These are phyloP conservation scores for Stemphylium lycopersici DNA, from an alignment of 2,329 filamentous ascomycete genomes.

Conservation along the genomic window DNA sequence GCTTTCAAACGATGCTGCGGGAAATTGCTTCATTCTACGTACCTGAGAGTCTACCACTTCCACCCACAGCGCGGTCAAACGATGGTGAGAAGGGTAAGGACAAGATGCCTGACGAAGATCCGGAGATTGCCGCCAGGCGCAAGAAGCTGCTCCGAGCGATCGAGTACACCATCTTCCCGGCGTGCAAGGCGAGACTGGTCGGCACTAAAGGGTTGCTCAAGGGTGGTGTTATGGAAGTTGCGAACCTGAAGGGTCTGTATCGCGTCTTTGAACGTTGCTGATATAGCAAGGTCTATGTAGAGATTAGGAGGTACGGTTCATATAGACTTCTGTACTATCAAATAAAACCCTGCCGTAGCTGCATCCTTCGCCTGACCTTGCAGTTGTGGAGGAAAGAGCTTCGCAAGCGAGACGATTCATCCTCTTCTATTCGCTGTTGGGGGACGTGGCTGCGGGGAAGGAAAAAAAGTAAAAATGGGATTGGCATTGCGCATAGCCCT, in stretches of 20 bases:
- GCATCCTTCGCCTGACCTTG: too few species aligned
- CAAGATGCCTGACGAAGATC: slow-evolving; percentile 40
- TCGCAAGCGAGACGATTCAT: too few species aligned
- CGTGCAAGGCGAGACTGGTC: slow-evolving; percentile 80
- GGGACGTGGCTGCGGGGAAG: too few species aligned
- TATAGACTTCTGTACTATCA: too few species aligned
- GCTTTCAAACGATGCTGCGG: slow-evolving; percentile 82
- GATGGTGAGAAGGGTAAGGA: slow-evolving; percentile 48
- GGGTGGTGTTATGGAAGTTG: slow-evolving; percentile 77
- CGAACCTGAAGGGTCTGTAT: slow-evolving; percentile 90
- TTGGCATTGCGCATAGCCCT: too few species aligned
- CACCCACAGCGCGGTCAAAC: slow-evolving; percentile 37
- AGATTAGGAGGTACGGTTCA: too few species aligned
- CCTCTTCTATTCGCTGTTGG: too few species aligned
- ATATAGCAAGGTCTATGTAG: neutral
- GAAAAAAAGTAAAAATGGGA: too few species aligned
- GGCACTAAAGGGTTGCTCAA: slow-evolving; percentile 79
- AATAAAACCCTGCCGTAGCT: too few species aligned
- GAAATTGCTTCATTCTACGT: slow-evolving; percentile 92
- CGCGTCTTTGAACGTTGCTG: slow-evolving; percentile 93
- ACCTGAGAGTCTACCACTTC: slow-evolving; percentile 77
- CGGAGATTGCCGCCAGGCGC: slow-evolving; percentile 60
- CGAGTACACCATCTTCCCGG: slow-evolving; percentile 88
- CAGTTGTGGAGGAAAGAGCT: too few species aligned
- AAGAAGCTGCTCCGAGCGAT: slow-evolving; percentile 74